Percentiles rank a stretch among this genome's conserved stretches.
phyloP scores from a whole-genome alignment of 2,329 filamentous ascomycete genomes.

The Periglandula ipomoeae region DNA sequence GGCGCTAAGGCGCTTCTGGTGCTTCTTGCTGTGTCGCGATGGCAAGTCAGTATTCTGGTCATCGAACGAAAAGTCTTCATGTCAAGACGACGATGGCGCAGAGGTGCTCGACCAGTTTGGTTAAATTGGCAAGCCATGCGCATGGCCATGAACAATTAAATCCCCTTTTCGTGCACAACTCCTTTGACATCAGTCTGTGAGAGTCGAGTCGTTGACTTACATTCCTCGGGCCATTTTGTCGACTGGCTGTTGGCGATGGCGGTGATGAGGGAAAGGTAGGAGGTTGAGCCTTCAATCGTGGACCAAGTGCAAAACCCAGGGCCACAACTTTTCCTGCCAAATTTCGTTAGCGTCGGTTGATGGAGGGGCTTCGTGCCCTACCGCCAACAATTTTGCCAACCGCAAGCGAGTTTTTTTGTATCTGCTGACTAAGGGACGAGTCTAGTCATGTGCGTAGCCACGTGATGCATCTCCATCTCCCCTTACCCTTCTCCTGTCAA shows the following conservation, averaged over 20 bases:
- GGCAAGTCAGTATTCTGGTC: neutral
- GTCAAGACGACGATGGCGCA: too few species aligned
- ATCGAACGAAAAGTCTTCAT: too few species aligned
- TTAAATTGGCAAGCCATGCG: too few species aligned
- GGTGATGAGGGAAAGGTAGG: constrained; percentile 24
- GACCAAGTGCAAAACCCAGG: constrained; percentile 18
- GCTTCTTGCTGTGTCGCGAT: constrained; percentile 70
- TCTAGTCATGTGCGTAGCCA: constrained; percentile 9
- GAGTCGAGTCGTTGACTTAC: constrained; percentile 31
- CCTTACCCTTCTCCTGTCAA: neutral
- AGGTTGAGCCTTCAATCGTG: constrained; percentile 16
- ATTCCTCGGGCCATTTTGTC: constrained; percentile 58
- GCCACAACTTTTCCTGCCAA: constrained; percentile 21
- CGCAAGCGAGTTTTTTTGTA: constrained; percentile 2
- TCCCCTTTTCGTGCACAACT: too few species aligned
- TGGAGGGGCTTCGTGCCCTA: constrained; percentile 28
- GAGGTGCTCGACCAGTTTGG: too few species aligned
- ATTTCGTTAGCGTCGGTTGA: constrained; percentile 15
- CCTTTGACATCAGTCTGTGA: too few species aligned
- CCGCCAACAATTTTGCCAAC: neutral
- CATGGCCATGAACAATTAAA: neutral
- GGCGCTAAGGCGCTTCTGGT: constrained; percentile 99
- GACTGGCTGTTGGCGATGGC: constrained; percentile 28
- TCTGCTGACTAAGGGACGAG: neutral
- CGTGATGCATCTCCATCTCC: constrained; percentile 1